A percentile compares a stretch with the other conserved stretches of the same genome.
Conservation (phyloP, 805 yeast species). For the Tetrapisispora arboricola region DNA sequence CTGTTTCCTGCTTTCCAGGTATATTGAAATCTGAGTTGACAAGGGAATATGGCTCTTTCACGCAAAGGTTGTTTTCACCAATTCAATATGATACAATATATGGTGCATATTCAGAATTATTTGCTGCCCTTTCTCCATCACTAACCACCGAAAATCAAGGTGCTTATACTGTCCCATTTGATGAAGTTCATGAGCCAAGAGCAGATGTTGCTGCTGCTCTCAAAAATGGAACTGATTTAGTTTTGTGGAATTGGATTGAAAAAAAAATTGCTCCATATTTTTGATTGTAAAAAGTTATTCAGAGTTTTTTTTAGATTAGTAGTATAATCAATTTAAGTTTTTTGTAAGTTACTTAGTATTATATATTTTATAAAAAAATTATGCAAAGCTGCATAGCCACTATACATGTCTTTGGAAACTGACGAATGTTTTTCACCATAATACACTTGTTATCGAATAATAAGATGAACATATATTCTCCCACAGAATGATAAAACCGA, state of each 20-base stretch:
- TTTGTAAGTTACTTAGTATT: too few species aligned
- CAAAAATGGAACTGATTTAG: slow-evolving; percentile 21
- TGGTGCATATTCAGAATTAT: slow-evolving; percentile 32
- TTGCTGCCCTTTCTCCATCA: slow-evolving; percentile 28
- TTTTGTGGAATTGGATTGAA: slow-evolving; percentile 21
- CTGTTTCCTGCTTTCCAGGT: slow-evolving; percentile 31
- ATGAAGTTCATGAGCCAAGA: slow-evolving; percentile 22
- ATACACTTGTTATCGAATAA: too few species aligned
- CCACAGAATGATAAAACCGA: too few species aligned
- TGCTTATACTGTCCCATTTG: slow-evolving; percentile 30
- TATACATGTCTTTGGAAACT: too few species aligned
- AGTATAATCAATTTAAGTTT: too few species aligned
- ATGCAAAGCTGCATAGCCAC: too few species aligned
- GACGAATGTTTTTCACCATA: too few species aligned
- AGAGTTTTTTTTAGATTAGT: too few species aligned
- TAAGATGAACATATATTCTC: too few species aligned
- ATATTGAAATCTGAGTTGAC: slow-evolving; percentile 22
- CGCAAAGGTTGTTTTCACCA: slow-evolving; percentile 2
- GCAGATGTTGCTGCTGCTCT: slow-evolving; percentile 18
- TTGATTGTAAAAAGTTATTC: not conserved
- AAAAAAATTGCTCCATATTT: slow-evolving; percentile 5
- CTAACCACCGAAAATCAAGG: slow-evolving; percentile 22
- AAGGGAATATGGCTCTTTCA: slow-evolving; percentile 14
- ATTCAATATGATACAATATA: slow-evolving; percentile 14
- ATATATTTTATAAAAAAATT: too few species aligned